phyloP scores from a whole-genome alignment of 768 basidiomycete species.

The Podaxis sp. region DNA sequence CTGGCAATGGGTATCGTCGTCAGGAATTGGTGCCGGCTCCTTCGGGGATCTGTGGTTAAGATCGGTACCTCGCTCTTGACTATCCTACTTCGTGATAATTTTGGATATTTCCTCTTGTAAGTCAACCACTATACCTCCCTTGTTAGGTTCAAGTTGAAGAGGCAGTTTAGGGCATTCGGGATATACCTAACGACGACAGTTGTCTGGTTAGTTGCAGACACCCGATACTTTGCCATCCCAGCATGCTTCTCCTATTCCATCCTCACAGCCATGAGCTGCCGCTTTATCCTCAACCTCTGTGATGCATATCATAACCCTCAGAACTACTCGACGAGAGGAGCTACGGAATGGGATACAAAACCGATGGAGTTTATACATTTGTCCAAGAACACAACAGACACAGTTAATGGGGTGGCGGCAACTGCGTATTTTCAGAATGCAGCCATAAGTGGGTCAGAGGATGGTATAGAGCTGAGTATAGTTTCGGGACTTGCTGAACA shows the following conservation, averaged over 20 bases:
- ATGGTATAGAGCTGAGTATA: no score
- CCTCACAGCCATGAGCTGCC: conserved; percentile 27
- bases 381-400: no score
- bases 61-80: conserved; percentile 21
- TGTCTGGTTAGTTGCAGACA: conserved; percentile 24
- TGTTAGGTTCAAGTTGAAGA: neutral
- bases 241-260: conserved; percentile 23
- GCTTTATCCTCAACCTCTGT: conserved; percentile 32
- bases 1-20: conserved; percentile 25
- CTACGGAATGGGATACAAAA: conserved; percentile 1
- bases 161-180: conserved; percentile 20
- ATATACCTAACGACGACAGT: conserved; percentile 23
- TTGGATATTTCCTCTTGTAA: conserved; percentile 27
- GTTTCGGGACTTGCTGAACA: no score
- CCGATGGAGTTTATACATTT: no score
- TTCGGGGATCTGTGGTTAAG: no score
- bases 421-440: no score
- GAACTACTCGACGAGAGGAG: neutral
- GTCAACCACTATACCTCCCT: conserved; percentile 1
- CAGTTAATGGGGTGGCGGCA: no score
- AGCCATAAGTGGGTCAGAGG: no score
- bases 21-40: neutral
- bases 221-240: conserved; percentile 26
- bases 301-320: no score
- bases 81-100: conserved; percentile 28